phyloP scores from a whole-genome alignment of 2,329 filamentous ascomycete genomes.

The Sordariomycetes sp. region DNA sequence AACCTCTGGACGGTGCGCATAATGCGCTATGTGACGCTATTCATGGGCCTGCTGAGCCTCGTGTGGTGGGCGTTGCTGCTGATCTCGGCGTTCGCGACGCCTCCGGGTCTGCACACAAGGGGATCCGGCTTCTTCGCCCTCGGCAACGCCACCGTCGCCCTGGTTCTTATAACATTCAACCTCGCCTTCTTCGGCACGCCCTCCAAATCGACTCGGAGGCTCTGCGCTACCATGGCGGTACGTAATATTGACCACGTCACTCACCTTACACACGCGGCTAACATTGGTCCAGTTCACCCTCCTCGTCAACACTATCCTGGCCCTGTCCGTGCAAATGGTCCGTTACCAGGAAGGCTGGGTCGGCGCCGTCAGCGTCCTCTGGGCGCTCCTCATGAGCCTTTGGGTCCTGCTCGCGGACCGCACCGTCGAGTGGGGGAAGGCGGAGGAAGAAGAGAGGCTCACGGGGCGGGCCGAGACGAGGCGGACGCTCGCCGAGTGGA shows the following conservation, averaged over 20 bases:
- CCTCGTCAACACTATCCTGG: constrained; percentile 62
- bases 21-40: constrained; percentile 64
- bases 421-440: constrained; percentile 83
- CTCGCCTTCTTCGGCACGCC: constrained; percentile 84
- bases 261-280: neutral
- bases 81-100: constrained; percentile 84
- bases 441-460: constrained; percentile 81
- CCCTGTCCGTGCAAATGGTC: constrained; percentile 62
- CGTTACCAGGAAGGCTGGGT: constrained; percentile 84
- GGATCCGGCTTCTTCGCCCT: constrained; percentile 93
- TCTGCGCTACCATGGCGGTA: constrained; percentile 54
- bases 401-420: constrained; percentile 75
- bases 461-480: constrained; percentile 83
- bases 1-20: constrained; percentile 87
- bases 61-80: constrained; percentile 89
- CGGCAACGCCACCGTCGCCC: constrained; percentile 67
- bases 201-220: constrained; percentile 65
- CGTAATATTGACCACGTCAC: constrained; percentile 3
- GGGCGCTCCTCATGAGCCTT: constrained; percentile 65
- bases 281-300: constrained; percentile 17
- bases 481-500: constrained; percentile 74
- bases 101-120: constrained; percentile 72
- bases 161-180: constrained; percentile 64
- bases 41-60: constrained; percentile 66
- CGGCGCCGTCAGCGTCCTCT: constrained; percentile 75